Percentiles rank a stretch among this genome's conserved stretches.
phyloP scores from a whole-genome alignment of 129 eudicot species.

The Ambrosia trifida region DNA sequence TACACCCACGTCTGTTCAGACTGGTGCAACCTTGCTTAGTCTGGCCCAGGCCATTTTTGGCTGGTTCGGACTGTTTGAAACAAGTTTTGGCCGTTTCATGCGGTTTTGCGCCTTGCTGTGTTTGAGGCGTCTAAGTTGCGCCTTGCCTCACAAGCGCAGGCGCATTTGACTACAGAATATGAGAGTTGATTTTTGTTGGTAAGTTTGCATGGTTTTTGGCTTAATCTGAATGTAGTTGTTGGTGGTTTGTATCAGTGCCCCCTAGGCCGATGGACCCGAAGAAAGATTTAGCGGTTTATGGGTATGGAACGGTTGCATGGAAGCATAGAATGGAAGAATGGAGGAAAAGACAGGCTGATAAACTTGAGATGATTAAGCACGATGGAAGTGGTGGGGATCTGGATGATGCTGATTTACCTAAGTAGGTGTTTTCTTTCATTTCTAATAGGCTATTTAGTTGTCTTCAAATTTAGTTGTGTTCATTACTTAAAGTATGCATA shows the following conservation, averaged over 20 bases:
- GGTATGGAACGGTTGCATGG: slow-evolving; percentile 73
- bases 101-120: too few species aligned
- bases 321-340: slow-evolving; percentile 61
- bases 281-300: slow-evolving; percentile 56
- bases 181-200: not conserved
- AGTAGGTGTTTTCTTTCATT: slow-evolving; percentile 33
- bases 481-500: not conserved
- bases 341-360: slow-evolving; percentile 46
- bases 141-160: too few species aligned
- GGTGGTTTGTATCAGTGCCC: slow-evolving; percentile 42
- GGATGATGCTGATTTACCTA: slow-evolving; percentile 48
- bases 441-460: not conserved
- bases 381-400: slow-evolving; percentile 33
- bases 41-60: too few species aligned
- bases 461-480: not conserved
- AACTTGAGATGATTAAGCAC: slow-evolving; percentile 29
- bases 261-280: slow-evolving; percentile 65
- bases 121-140: too few species aligned
- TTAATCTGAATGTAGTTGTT: not conserved
- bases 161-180: too few species aligned
- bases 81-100: too few species aligned
- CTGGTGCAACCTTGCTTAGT: too few species aligned
- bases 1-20: too few species aligned
- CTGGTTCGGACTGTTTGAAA: too few species aligned
- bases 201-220: not conserved